Evolutionary conservation across 2,329 filamentous ascomycete genomes (phyloP).

Genomic region (Uncinocarpus reesii): DNA sequence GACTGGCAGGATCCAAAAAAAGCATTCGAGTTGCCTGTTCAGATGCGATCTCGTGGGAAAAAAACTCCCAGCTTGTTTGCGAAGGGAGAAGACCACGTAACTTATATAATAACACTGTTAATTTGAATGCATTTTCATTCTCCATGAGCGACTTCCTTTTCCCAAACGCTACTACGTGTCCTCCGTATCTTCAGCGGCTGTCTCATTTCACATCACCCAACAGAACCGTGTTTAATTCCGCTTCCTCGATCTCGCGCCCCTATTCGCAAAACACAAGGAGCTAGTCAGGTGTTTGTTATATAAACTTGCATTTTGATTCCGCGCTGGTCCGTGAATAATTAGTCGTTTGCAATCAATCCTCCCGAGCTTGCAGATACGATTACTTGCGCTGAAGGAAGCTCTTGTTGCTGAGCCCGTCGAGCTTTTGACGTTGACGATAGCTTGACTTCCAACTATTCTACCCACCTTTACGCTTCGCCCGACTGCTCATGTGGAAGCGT

Average conservation of each 20-base stretch:
- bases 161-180: not conserved
- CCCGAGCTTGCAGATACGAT: not conserved
- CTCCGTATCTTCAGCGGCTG: too few relatives aligned
- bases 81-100: slow-evolving; percentile 4
- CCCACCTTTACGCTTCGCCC: too few relatives aligned
- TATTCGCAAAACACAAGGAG: not conserved
- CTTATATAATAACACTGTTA: too few relatives aligned
- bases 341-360: not conserved
- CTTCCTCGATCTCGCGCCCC: not conserved
- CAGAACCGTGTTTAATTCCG: not conserved
- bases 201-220: not conserved
- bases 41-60: not conserved
- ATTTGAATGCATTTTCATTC: too few relatives aligned
- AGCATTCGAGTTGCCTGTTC: not conserved
- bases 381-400: not conserved
- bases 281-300: not conserved
- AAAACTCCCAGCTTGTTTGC: not conserved
- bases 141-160: too few relatives aligned
- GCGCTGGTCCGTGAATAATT: slow-evolving; percentile 5
- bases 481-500: too few relatives aligned
- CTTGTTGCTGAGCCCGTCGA: too few relatives aligned
- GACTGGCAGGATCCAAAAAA: not conserved
- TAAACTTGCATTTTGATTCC: not conserved
- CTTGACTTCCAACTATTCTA: too few relatives aligned
- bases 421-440: too few relatives aligned